Evolutionary conservation across 345 rosid genomes (phyloP).

Genomic region (Draba incana): DNA sequence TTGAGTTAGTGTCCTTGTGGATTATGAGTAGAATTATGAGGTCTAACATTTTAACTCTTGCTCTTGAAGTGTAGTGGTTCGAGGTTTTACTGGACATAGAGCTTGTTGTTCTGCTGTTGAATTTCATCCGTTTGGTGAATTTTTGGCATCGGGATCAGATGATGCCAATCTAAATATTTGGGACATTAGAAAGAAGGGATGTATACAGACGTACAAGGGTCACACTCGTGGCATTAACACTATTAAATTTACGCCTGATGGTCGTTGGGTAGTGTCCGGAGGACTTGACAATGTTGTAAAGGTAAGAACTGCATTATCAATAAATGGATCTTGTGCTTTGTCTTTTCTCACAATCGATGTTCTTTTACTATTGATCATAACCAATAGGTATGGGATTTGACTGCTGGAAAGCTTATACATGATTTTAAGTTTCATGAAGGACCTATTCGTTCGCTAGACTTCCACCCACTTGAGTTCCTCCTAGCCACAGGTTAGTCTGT

Average conservation of each 20-base stretch:
- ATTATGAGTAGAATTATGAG: constrained; percentile 23
- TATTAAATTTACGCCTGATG: constrained; percentile 94
- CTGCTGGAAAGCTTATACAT: constrained; percentile 97
- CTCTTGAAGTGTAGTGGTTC: constrained; percentile 99
- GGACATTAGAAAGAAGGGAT: constrained; percentile 96
- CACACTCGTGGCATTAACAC: constrained; percentile 79
- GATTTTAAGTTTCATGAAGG: constrained; percentile 96
- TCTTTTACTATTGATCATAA: constrained; percentile 7
- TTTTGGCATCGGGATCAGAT: constrained; percentile 90
- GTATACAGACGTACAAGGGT: constrained; percentile 95
- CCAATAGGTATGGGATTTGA: constrained; percentile 64
- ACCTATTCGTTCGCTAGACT: constrained; percentile 75
- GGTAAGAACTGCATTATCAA: constrained; percentile 50
- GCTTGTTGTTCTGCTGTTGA: constrained; percentile 87
- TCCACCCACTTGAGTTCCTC: constrained; percentile 97
- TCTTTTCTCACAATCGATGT: constrained; percentile 6
- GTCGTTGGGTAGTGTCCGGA: constrained; percentile 99
- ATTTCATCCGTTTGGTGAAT: constrained; percentile 98
- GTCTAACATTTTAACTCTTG: constrained; percentile 53
- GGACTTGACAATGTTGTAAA: constrained; percentile 90
- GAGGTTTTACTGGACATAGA: constrained; percentile 95
- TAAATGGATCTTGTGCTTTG: constrained; percentile 4
- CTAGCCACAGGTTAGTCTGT: constrained; percentile 78
- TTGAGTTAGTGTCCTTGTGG: background rate
- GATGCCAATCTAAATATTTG: constrained; percentile 84